phyloP scores from a whole-genome alignment of 176 grass and related monocot genomes.

The Oryza glumipatula region DNA sequence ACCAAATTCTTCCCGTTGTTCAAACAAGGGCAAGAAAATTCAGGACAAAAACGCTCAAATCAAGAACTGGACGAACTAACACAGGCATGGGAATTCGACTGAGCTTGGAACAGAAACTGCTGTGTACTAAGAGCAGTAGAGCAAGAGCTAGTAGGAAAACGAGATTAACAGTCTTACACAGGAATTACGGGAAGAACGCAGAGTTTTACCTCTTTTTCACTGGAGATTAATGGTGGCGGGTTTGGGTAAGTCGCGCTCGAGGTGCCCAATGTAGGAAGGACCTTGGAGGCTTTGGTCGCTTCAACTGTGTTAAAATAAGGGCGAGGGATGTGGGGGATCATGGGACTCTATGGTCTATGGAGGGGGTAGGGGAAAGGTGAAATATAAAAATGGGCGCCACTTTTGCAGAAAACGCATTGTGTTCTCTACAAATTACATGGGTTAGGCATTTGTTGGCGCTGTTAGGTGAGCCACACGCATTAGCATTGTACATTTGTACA shows the following conservation, averaged over 20 bases:
- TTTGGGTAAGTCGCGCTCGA: constrained; percentile 1
- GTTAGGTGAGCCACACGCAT: background rate
- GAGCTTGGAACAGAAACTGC: background rate
- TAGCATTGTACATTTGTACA: background rate
- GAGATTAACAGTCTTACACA: background rate
- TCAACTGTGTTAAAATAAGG: background rate
- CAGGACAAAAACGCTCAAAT: constrained; percentile 10
- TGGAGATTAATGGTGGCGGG: constrained; percentile 15
- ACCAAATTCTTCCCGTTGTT: background rate
- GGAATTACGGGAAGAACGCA: background rate
- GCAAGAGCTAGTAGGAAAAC: background rate
- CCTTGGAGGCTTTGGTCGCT: background rate
- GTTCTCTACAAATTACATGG: background rate
- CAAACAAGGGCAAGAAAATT: background rate
- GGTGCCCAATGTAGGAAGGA: background rate
- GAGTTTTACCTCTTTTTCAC: constrained; percentile 41
- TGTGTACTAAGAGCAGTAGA: background rate
- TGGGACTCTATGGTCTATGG: background rate
- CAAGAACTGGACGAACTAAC: constrained; percentile 4
- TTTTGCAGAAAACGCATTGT: background rate
- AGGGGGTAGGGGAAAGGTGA: constrained; percentile 29
- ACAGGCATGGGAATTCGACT: background rate
- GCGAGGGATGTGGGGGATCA: background rate
- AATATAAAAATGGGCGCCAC: background rate
- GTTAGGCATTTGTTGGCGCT: background rate